These are phyloP conservation scores for Paraphaeosphaeria sporulosa DNA, from an alignment of 2,329 filamentous ascomycete genomes.

Conservation along the genomic window DNA sequence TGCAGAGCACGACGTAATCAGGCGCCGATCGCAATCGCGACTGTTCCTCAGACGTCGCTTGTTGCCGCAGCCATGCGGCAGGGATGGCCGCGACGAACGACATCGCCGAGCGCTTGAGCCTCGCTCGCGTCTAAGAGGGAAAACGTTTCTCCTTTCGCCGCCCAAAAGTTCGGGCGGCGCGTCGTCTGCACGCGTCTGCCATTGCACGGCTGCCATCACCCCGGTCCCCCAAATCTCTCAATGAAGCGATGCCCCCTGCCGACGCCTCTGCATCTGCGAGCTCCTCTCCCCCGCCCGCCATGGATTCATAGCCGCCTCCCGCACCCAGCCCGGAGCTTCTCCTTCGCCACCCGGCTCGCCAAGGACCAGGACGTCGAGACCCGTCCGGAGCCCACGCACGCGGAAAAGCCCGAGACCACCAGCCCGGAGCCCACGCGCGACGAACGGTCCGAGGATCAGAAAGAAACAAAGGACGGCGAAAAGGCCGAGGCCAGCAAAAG, in stretches of 20 bases:
- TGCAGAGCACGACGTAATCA: constrained; percentile 5
- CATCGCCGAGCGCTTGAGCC: too few species aligned
- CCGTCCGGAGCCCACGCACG: not conserved
- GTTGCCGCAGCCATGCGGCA: not conserved
- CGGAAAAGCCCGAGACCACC: not conserved
- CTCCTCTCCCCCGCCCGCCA: constrained; percentile 2
- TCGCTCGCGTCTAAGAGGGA: not conserved
- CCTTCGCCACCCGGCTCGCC: constrained; percentile 2
- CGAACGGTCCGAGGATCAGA: too few species aligned
- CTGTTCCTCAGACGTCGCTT: not conserved
- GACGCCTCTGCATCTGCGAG: constrained; percentile 1
- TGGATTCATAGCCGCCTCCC: constrained; percentile 8
- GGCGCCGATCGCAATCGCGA: constrained; percentile 8
- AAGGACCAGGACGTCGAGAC: not conserved
- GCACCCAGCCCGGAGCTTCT: constrained; percentile 2
- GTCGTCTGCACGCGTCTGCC: not conserved
- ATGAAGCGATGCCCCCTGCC: constrained; percentile 10
- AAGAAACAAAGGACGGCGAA: not conserved
- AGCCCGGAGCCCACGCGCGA: too few species aligned
- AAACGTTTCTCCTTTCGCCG: not conserved
- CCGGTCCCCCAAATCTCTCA: not conserved
- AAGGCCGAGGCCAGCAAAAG: not conserved
- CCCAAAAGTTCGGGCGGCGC: constrained; percentile 1
- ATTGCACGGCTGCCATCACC: not conserved
- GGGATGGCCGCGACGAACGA: not conserved